phyloP scores from a whole-genome alignment of 2,329 filamentous ascomycete species.

The Hypocreales sp. region DNA sequence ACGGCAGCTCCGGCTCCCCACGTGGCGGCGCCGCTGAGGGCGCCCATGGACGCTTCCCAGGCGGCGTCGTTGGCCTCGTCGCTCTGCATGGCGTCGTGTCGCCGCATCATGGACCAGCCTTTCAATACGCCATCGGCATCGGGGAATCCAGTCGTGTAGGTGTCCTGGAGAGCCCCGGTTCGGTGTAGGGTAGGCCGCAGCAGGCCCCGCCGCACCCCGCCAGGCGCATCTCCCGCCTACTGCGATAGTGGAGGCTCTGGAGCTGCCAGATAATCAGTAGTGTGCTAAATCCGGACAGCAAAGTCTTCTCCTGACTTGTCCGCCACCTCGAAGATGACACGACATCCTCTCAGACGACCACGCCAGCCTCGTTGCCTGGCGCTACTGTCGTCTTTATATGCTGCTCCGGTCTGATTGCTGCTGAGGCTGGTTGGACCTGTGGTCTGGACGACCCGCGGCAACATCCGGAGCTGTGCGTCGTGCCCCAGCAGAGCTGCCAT shows the following conservation, averaged over 20 bases:
- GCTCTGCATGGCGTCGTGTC: constrained; percentile 42
- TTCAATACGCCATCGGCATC: too few relatives aligned
- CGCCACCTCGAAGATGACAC: constrained; percentile 15
- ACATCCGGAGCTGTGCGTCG: background rate
- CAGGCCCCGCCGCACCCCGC: constrained; percentile 4
- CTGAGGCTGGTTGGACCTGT: too few relatives aligned
- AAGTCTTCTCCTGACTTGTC: too few relatives aligned
- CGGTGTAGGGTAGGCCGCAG: constrained; percentile 1
- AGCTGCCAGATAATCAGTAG: constrained; percentile 1
- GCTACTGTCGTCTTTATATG: constrained; percentile 7
- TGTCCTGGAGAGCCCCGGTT: too few relatives aligned
- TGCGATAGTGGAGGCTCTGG: constrained; percentile 5
- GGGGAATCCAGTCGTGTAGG: background rate
- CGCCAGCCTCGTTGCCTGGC: constrained; percentile 12
- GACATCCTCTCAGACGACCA: constrained; percentile 17
- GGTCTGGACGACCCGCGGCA: too few relatives aligned
- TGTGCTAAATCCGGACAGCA: too few relatives aligned
- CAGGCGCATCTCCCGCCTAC: constrained; percentile 5
- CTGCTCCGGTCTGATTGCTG: too few relatives aligned
- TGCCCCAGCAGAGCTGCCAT: constrained; percentile 13
- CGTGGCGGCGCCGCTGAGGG: constrained; percentile 49
- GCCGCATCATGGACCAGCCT: too few relatives aligned
- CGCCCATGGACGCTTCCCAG: constrained; percentile 56
- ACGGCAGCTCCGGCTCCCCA: constrained; percentile 55
- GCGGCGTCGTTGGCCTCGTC: constrained; percentile 55